Percentiles rank a stretch among this genome's conserved stretches.
These are phyloP conservation scores for Sporothrix variecibatus DNA, from an alignment of 2,329 filamentous ascomycete species.

Conservation along the genomic window DNA sequence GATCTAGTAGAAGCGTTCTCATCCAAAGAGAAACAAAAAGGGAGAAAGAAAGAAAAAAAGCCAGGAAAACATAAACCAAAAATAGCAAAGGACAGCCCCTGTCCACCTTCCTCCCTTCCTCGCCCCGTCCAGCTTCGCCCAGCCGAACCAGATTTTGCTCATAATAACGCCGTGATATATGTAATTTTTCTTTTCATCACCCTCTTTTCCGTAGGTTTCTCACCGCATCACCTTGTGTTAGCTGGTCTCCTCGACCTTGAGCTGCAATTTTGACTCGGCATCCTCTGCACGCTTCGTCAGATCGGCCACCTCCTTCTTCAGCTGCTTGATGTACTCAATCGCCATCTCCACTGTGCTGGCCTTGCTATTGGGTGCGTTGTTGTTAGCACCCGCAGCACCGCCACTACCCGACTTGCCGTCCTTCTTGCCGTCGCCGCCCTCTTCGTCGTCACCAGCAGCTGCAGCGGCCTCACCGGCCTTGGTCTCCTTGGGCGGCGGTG, in stretches of 20 bases:
- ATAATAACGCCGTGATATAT: slow-evolving; percentile 16
- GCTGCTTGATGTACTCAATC: slow-evolving; percentile 87
- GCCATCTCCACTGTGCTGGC: slow-evolving; percentile 97
- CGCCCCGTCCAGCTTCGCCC: background rate
- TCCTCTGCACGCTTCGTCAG: slow-evolving; percentile 64
- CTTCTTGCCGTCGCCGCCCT: slow-evolving; percentile 42
- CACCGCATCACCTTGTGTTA: background rate
- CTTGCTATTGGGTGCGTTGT: slow-evolving; percentile 74
- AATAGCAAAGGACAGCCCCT: background rate
- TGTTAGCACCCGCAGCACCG: background rate
- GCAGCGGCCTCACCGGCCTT: slow-evolving; percentile 31
- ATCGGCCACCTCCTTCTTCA: slow-evolving; percentile 72
- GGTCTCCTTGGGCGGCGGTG: slow-evolving; percentile 37
- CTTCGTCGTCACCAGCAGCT: slow-evolving; percentile 37
- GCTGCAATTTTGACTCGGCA: slow-evolving; percentile 61
- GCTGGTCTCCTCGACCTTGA: slow-evolving; percentile 18
- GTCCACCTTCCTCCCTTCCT: background rate
- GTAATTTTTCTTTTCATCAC: background rate
- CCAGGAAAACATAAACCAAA: background rate
- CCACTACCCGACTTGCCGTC: slow-evolving; percentile 40
- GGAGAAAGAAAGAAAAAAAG: background rate
- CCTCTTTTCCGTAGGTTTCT: background rate
- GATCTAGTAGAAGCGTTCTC: background rate
- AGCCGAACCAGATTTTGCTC: background rate
- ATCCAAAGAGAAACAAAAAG: background rate